These are phyloP conservation scores for Nannochloris sp. DNA, from an alignment of 139 green algal species.

Conservation along the genomic window DNA sequence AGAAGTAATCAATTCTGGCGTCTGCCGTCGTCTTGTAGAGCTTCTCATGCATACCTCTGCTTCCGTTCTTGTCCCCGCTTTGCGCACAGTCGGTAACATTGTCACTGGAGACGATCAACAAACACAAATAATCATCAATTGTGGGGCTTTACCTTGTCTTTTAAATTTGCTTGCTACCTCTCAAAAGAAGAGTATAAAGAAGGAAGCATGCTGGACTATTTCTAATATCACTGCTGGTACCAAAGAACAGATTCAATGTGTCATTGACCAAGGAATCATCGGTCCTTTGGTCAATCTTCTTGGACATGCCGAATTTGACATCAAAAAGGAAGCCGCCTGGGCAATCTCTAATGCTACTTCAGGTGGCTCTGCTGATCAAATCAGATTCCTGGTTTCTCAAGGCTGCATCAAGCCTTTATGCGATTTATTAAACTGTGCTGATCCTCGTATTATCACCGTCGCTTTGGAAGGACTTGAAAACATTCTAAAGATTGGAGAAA, in stretches of 20 bases:
- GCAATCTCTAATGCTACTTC: conserved; percentile 97
- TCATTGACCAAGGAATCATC: conserved; percentile 88
- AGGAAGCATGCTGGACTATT: conserved; percentile 98
- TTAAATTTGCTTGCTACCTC: conserved; percentile 81
- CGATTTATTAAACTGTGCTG: conserved; percentile 84
- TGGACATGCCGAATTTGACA: conserved; percentile 89
- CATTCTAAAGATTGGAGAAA: conserved; percentile 93
- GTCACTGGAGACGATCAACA: conserved; percentile 98
- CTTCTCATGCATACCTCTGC: conserved; percentile 57
- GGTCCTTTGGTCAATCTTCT: conserved; percentile 86
- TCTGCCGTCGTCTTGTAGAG: conserved; percentile 87
- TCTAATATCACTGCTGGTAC: conserved; percentile 99
- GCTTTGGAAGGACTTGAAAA: conserved; percentile 97
- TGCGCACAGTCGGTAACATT: conserved; percentile 99
- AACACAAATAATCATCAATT: conserved; percentile 98
- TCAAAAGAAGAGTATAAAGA: conserved; percentile 99
- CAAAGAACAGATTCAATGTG: conserved; percentile 96
- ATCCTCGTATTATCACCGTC: conserved; percentile 95
- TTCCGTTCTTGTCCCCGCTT: conserved; percentile 90
- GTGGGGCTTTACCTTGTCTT: conserved; percentile 87
- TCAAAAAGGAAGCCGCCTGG: conserved; percentile 99
- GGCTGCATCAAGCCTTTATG: conserved; percentile 93
- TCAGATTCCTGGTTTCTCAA: conserved; percentile 78
- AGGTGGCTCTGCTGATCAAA: conserved; percentile 77
- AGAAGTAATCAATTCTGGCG: conserved; percentile 90